Evolutionary conservation across 805 yeast species (phyloP), one percentile per base, ranked within the genome.

Genomic region (Yamadazyma kitorensis): DNA sequence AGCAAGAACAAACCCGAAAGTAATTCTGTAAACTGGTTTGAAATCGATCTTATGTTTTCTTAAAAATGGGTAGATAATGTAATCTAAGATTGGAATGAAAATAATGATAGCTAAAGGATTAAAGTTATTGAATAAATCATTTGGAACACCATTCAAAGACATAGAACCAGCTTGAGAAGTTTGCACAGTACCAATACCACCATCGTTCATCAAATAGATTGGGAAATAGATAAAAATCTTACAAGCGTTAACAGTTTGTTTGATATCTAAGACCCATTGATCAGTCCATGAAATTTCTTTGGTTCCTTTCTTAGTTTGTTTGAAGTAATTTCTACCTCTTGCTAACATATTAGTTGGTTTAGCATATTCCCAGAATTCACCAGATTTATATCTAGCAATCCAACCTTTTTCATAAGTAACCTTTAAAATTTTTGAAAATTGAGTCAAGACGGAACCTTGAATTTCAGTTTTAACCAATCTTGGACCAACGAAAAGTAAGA

Each of bases 91-190:
- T 40, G 80, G 80, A 37, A 74, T 64, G 39, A 70, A 56, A 31
- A 74, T 59, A 41, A 74, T 71, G 45, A 74, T 75, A 12, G 78
- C 67, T 39, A 74, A 60, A 28, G 76, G 78, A 45, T 75, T 74
- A 58, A 75, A 72, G 48, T 72, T 74, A 43, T 59, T 66, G 57
- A 73, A 70, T 46, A 74, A 64, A 60, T 75, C 80, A 47, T 74
- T 74, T 39, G 79, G 79, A 45, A 75, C 75, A 29, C 76, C 76
- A 19, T 70, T 56, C 19, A 72, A 58, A 8, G 65, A 52, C 79
- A 74, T 72, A 19, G 75, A 64, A 41, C 75, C 76, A 30, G 78
- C 77, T 52, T 73, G 78, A 3, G 76, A 69, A 38, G 66, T 72
- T 48, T 68, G 74, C 41, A 57, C 52, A 25, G 70, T 56, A 19